A percentile compares a stretch with the other conserved stretches of the same genome.
phyloP scores from a whole-genome alignment of 352 stramenopile species.

The Globisporangium okanoganense region DNA sequence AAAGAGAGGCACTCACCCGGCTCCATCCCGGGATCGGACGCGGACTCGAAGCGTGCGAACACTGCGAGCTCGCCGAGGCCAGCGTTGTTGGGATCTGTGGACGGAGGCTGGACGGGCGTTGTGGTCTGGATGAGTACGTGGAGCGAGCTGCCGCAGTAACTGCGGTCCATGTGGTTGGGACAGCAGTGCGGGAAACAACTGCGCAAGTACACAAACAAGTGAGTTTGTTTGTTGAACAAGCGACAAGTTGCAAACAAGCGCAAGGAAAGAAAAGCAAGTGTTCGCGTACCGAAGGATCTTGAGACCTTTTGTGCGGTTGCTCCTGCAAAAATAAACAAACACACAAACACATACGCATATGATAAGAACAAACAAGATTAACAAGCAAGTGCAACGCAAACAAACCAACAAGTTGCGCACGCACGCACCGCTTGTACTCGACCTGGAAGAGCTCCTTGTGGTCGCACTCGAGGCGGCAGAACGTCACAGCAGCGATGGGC shows the following conservation, averaged over 20 bases:
- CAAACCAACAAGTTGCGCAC: not conserved
- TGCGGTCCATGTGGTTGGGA: slow-evolving; percentile 30
- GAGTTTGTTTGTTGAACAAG: slow-evolving; percentile 4
- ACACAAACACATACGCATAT: not conserved
- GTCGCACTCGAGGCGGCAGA: slow-evolving; percentile 61
- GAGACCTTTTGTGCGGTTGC: slow-evolving; percentile 68
- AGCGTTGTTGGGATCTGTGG: not conserved
- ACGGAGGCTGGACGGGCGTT: not conserved
- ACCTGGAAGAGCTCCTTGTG: slow-evolving; percentile 57
- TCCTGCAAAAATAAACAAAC: slow-evolving; percentile 20
- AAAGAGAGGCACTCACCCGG: slow-evolving; percentile 45
- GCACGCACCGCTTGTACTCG: slow-evolving; percentile 59
- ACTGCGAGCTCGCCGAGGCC: slow-evolving; percentile 22
- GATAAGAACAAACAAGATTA: not conserved
- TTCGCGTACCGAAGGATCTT: slow-evolving; percentile 50
- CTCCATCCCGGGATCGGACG: slow-evolving; percentile 23
- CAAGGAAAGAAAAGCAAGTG: not conserved
- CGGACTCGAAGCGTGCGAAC: slow-evolving; percentile 33
- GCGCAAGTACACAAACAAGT: not conserved
- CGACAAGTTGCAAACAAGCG: not conserved
- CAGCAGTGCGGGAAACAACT: slow-evolving; percentile 41
- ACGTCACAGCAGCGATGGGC: slow-evolving; percentile 29
- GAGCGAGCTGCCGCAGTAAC: slow-evolving; percentile 31
- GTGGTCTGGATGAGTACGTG: slow-evolving; percentile 18
- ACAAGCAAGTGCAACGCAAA: not conserved